Base-by-base conservation (phyloP, 352 stramenopile genomes). In the Aphanomyces invadans region DNA sequence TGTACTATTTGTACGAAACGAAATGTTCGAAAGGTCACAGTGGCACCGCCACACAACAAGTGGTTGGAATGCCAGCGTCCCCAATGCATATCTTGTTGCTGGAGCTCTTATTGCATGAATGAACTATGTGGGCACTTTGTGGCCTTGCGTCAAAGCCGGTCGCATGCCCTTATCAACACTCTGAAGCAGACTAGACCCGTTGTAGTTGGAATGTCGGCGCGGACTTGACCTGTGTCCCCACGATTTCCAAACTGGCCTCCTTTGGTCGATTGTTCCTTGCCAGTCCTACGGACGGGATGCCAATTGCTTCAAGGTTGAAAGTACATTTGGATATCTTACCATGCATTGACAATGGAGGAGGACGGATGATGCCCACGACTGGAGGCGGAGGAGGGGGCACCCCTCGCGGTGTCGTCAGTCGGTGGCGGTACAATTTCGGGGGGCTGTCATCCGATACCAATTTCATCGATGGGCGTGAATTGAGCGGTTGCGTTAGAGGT, bases 401-500 rank as follows among this genome's bases (percentile, higher is more conserved):
- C 21, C 49, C 49, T 57, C 49, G 49, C 11, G 36, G 7, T 32
- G 15, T 57, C 25, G 32, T 57, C 17, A 26, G 19, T 5, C 23
- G 49, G 19, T 32, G 49, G 0, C 25, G 49, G 11, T n/a, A 26
- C 12, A 26, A 57, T 5, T 57, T 57, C 5, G 49, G 49, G 21
- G 15, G 11, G 11, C 12, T 29, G 23, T 33, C 49, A 26, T 33
- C 21, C n/a, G 49, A 5, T 11, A 33, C 2, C 25, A 57, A 7
- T 57, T 57, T 57, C 17, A n/a, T 36, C 49, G 49, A 57, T n/a
- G 9, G 49, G 32, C 23, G 49, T 17, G 15, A 21, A n/a, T 57
- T 29, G 5, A 32, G 2, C 19, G 5, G 19, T 32, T 19, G 49
- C 15, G 49, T 32, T 57, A 28, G 29, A n/a, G 29, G 49, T 33